These are phyloP conservation scores for Penicillium turbatum DNA, from an alignment of 495 filamentous ascomycete genomes.

Conservation along the genomic window DNA sequence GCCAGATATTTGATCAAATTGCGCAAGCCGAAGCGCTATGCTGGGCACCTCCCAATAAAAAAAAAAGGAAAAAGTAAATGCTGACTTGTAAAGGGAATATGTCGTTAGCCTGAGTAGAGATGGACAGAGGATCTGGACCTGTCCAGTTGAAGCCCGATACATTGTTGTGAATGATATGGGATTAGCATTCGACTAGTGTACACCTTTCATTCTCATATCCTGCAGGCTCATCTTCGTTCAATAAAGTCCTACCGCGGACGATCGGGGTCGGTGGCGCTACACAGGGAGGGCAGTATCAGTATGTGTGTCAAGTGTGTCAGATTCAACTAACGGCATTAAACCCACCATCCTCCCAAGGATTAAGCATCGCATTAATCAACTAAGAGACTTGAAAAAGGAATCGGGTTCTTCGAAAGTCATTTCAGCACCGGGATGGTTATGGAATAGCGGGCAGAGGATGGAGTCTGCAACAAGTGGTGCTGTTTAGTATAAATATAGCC, in stretches of 20 bases:
- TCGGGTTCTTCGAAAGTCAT: no score
- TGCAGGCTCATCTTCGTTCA: neutral
- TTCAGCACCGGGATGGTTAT: no score
- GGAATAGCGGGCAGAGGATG: no score
- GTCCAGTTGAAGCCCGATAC: neutral
- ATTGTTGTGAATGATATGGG: neutral
- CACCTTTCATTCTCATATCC: neutral
- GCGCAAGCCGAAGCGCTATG: neutral
- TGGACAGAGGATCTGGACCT: neutral
- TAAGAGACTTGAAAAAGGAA: no score
- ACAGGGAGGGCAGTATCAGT: conserved; percentile 6
- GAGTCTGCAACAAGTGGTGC: no score
- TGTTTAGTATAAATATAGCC: no score
- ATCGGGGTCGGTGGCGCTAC: conserved; percentile 3
- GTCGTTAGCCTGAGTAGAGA: conserved; percentile 3
- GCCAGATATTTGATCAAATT: neutral
- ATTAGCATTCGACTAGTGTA: no score
- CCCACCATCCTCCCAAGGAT: no score
- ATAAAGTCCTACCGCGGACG: neutral
- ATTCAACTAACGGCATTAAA: no score
- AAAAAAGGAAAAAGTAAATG: neutral
- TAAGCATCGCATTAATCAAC: no score
- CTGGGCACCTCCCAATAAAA: neutral
- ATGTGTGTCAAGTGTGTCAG: no score
- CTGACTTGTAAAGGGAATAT: neutral